Evolutionary conservation across 129 eudicot species (phyloP).

Genomic region (Scalesia atractyloides): DNA sequence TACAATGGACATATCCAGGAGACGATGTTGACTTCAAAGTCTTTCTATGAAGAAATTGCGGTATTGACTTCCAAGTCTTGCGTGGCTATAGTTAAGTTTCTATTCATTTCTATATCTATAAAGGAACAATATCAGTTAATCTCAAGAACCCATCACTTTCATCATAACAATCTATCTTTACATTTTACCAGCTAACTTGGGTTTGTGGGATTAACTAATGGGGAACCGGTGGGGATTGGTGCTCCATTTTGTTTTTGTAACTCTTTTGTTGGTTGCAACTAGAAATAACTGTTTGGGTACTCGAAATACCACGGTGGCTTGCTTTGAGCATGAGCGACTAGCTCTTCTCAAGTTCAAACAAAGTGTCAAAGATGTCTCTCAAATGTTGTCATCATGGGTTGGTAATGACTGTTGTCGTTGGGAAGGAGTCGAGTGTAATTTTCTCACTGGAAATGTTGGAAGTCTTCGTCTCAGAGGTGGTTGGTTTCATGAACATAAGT

Average conservation of each 20-base stretch:
- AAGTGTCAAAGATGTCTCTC: not conserved
- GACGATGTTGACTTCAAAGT: too few relatives aligned
- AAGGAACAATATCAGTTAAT: too few relatives aligned
- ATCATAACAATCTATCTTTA: not conserved
- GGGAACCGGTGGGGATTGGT: not conserved
- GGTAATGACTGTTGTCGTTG: not conserved
- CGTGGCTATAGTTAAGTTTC: not conserved
- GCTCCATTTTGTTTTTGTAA: not conserved
- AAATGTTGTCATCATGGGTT: not conserved
- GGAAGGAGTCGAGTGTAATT: not conserved
- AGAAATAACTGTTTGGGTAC: not conserved
- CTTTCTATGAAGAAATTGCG: too few relatives aligned
- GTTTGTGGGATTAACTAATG: not conserved
- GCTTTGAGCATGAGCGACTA: slow-evolving; percentile 6
- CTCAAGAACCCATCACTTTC: not conserved
- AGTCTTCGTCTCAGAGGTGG: not conserved
- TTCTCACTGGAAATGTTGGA: not conserved
- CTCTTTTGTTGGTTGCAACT: not conserved
- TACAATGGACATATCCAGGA: too few relatives aligned
- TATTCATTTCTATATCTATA: not conserved
- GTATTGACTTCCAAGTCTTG: not conserved
- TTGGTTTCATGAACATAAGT: not conserved
- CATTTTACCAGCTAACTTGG: not conserved
- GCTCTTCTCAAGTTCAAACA: slow-evolving; percentile 5
- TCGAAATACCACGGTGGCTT: not conserved